Evolutionary conservation across 1,284 basidiomycete genomes (phyloP), one percentile per base, ranked within the genome.

Genomic region (Sporisorium exsertum): DNA sequence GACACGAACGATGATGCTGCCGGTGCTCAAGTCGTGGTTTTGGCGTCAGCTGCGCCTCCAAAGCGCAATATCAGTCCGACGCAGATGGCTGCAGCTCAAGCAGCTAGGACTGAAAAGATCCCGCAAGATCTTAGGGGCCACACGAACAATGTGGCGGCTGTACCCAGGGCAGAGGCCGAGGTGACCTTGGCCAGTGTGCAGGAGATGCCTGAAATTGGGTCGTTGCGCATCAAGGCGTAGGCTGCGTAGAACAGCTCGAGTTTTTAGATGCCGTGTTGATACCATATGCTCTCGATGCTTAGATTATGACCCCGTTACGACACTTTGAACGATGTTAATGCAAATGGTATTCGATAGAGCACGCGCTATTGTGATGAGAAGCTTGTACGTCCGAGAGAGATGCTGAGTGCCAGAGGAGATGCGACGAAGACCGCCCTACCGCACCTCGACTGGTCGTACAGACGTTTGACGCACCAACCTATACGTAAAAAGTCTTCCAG

Each of bases 211-310:
- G 72, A 74, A 29, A 20, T 46, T 5, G 67, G 72, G 8, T 63
- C 66, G 43, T 32, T 72, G 18, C 54, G 56, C n/a, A 59, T 74
- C 59, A 70, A 66, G 45, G 37, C 53, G 32, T 67, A 64, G 58
- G 50, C 29, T 51, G 26, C n/a, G 7, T 22, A 13, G 3, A 24
- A 5, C 6, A 13, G n/a, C n/a, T 26, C 26, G 24, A 24, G 12
- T 27, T 9, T 32, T 20, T 20, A 15, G 46, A 26, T 24, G 45
- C 4, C 22, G 6, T 3, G 4, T 29, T 32, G 47, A 9, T 18
- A n/a, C n/a, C n/a, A n/a, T n/a, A n/a, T n/a, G n/a, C n/a, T 29
- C 9, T 2, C 27, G 16, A 49, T 27, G 24, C 24, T 26, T 47
- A 15, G 6, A 16, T 16, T 3, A 47, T 20, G 45, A 47, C 24